These are phyloP conservation scores for Chrysoporthe deuterocubensis DNA, from an alignment of 2,329 filamentous ascomycete genomes.

Conservation along the genomic window DNA sequence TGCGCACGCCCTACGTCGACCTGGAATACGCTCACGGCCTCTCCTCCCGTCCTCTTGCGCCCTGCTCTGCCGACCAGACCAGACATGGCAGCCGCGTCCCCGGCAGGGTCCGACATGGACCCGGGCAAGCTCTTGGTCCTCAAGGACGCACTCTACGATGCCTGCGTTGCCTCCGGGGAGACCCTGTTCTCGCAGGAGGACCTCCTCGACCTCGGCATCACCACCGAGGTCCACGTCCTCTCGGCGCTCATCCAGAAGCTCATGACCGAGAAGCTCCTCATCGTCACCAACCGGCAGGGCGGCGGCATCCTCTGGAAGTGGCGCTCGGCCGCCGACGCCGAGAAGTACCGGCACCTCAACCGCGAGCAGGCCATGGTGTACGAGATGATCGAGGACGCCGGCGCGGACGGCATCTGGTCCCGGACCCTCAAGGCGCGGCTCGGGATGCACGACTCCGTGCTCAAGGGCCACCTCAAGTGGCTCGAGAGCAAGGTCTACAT, in stretches of 20 bases:
- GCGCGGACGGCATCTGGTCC: conserved; percentile 87
- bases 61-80: background rate
- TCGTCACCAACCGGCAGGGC: conserved; percentile 48
- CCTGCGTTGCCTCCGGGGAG: conserved; percentile 39
- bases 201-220: conserved; percentile 41
- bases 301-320: conserved; percentile 60
- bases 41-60: background rate
- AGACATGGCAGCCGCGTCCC: conserved; percentile 21
- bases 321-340: conserved; percentile 62
- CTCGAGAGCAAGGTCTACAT: conserved; percentile 84
- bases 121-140: conserved; percentile 52
- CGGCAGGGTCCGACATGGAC: conserved; percentile 31
- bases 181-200: conserved; percentile 28
- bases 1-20: background rate
- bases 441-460: conserved; percentile 80
- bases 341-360: conserved; percentile 57
- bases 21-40: too few species aligned
- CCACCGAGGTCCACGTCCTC: conserved; percentile 58
- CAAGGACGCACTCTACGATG: conserved; percentile 62
- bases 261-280: conserved; percentile 64
- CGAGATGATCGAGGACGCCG: conserved; percentile 83
- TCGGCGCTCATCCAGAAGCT: conserved; percentile 61
- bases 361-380: conserved; percentile 86
- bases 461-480: conserved; percentile 81
- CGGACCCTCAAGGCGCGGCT: conserved; percentile 80